Conservation (phyloP, 2,329 filamentous ascomycete genomes). For the Calonectria hongkongensis region DNA sequence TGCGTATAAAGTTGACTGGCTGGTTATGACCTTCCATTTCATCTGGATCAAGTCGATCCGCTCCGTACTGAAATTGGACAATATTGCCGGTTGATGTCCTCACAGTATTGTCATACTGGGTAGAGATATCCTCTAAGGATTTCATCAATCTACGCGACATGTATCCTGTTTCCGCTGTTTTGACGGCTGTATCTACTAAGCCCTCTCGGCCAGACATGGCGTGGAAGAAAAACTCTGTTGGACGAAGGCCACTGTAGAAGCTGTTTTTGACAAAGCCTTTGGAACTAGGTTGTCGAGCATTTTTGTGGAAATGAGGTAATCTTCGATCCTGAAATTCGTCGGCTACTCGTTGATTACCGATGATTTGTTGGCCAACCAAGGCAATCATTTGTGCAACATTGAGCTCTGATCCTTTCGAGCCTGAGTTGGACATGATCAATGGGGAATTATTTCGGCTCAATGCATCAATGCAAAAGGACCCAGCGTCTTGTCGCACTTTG, state of each 20-base stretch:
- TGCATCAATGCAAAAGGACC: constrained; percentile 91
- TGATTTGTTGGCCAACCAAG: constrained; percentile 97
- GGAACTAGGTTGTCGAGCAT: constrained; percentile 90
- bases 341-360: constrained; percentile 91
- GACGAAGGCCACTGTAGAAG: constrained; percentile 93
- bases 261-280: constrained; percentile 98
- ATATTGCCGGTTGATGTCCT: constrained; percentile 91
- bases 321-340: constrained; percentile 98
- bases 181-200: constrained; percentile 98
- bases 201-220: constrained; percentile 99
- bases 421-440: constrained; percentile 96
- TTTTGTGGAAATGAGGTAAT: constrained; percentile 95
- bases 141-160: constrained; percentile 99
- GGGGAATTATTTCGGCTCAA: constrained; percentile 94
- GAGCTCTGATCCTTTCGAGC: constrained; percentile 97
- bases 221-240: constrained; percentile 97
- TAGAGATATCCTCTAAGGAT: constrained; percentile 94
- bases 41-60: constrained; percentile 94
- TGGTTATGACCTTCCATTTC: constrained; percentile 97
- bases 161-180: constrained; percentile 98
- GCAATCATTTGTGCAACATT: constrained; percentile 99
- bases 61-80: constrained; percentile 98
- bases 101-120: constrained; percentile 95
- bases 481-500: constrained; percentile 92
- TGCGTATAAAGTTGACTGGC: constrained; percentile 93